Conservation (phyloP, 495 filamentous ascomycete genomes). For the Lasiosphaeris hirsuta region DNA sequence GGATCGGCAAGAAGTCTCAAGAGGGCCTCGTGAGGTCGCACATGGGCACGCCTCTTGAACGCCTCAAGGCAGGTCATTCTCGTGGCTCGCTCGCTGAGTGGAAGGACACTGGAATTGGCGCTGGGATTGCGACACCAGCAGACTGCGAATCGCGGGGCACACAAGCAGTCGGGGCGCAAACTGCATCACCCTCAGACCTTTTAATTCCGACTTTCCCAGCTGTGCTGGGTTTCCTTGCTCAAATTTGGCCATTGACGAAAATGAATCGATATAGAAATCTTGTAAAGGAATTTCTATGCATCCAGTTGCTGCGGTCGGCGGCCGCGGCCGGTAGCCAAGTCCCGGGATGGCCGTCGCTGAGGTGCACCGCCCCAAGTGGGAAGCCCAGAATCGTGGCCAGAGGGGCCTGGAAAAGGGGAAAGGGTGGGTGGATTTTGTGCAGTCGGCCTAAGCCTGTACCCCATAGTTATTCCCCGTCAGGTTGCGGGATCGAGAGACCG, state of each 20-base stretch:
- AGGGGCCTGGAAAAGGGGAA: slow-evolving; percentile 26
- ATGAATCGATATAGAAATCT: too few species aligned
- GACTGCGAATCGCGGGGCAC: slow-evolving; percentile 3
- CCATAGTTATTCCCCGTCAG: slow-evolving; percentile 12
- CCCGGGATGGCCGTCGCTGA: not conserved
- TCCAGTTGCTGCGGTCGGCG: too few species aligned
- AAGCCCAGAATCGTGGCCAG: not conserved
- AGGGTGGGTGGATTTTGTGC: not conserved
- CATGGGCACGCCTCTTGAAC: not conserved
- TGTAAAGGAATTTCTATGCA: too few species aligned
- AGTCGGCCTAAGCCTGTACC: slow-evolving; percentile 11
- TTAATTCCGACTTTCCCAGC: not conserved
- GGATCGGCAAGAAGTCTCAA: not conserved
- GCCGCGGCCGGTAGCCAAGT: not conserved
- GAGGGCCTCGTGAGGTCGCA: not conserved
- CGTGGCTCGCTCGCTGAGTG: not conserved
- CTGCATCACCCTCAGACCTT: not conserved
- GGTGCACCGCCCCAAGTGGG: not conserved
- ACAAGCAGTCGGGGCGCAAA: not conserved
- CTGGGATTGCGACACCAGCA: not conserved
- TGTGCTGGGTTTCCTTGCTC: too few species aligned
- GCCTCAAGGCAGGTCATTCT: not conserved
- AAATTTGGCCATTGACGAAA: too few species aligned
- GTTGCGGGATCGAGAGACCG: not conserved
- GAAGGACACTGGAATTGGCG: not conserved